Conservation (phyloP, 805 yeast genomes). For the Schizosaccharomyces lindneri region DNA sequence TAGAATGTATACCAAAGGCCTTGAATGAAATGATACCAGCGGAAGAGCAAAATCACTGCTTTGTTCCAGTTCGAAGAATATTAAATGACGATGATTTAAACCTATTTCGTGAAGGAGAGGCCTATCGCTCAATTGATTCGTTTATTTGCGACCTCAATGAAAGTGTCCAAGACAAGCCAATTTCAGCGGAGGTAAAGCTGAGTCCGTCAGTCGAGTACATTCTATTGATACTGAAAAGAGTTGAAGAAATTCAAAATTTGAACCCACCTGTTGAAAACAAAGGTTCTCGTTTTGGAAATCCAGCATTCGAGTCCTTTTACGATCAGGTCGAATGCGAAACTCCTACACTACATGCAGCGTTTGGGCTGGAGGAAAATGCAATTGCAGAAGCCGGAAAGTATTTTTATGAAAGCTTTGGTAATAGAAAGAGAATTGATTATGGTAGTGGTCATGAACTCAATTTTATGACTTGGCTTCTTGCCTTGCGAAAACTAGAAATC, state of each 20-base stretch:
- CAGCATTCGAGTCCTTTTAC: conserved; percentile 65
- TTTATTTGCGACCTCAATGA: conserved; percentile 10
- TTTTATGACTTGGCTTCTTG: conserved; percentile 36
- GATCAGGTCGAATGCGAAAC: conserved; percentile 26
- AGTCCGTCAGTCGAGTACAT: background rate
- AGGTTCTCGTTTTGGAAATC: conserved; percentile 68
- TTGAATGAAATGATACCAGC: background rate
- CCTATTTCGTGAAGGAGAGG: background rate
- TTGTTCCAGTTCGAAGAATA: background rate
- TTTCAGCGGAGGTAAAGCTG: background rate
- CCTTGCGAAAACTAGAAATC: background rate
- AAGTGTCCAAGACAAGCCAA: conserved; percentile 12
- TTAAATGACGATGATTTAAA: background rate
- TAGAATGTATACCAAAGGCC: background rate
- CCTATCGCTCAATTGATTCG: background rate
- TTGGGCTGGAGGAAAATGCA: conserved; percentile 5
- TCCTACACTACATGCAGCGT: conserved; percentile 2
- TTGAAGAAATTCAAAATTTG: conserved; percentile 21
- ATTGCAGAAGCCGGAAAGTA: conserved; percentile 29
- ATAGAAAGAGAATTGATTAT: conserved; percentile 65
- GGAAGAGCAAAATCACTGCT: background rate
- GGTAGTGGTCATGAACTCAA: conserved; percentile 95
- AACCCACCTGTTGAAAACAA: conserved; percentile 50
- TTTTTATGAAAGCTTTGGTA: conserved; percentile 58
- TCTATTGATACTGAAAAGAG: conserved; percentile 17